Conservation (phyloP, 1,139 yeast genomes). For the Arxiozyma slooffiae region DNA sequence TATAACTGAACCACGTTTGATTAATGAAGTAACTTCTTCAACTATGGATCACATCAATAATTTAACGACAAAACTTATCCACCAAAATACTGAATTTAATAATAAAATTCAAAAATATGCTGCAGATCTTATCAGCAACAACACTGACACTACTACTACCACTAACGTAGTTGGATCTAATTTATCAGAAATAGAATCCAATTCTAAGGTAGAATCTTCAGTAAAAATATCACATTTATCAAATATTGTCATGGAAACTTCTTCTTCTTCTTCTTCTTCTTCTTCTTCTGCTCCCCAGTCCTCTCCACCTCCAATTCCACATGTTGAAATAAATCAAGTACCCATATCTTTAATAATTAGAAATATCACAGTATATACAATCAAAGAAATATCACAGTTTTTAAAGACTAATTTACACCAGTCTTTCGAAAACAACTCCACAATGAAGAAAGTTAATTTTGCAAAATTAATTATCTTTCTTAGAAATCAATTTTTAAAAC, state of each 20-base stretch:
- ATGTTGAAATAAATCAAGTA: slow-evolving; percentile 30
- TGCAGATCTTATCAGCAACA: background rate
- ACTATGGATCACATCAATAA: background rate
- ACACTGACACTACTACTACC: background rate
- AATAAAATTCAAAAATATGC: background rate
- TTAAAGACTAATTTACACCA: slow-evolving; percentile 27
- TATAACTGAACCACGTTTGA: background rate
- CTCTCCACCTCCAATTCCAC: slow-evolving; percentile 28
- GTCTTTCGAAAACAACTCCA: slow-evolving; percentile 35
- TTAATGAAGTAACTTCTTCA: background rate
- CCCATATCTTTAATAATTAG: slow-evolving; percentile 26
- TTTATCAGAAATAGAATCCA: background rate
- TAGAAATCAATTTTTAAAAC: slow-evolving; percentile 72
- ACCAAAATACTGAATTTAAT: background rate
- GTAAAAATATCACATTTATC: background rate
- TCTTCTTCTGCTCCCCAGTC: too few relatives aligned
- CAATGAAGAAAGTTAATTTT: slow-evolving; percentile 54
- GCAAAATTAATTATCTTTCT: slow-evolving; percentile 58
- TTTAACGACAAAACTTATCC: background rate
- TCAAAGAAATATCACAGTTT: slow-evolving; percentile 29
- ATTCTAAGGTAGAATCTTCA: background rate
- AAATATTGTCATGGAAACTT: background rate
- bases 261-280: too few relatives aligned
- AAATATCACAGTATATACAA: slow-evolving; percentile 28
- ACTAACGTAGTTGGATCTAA: background rate